These are phyloP conservation scores for Kwoniella dendrophila DNA, from an alignment of 768 basidiomycete species.

Conservation along the genomic window DNA sequence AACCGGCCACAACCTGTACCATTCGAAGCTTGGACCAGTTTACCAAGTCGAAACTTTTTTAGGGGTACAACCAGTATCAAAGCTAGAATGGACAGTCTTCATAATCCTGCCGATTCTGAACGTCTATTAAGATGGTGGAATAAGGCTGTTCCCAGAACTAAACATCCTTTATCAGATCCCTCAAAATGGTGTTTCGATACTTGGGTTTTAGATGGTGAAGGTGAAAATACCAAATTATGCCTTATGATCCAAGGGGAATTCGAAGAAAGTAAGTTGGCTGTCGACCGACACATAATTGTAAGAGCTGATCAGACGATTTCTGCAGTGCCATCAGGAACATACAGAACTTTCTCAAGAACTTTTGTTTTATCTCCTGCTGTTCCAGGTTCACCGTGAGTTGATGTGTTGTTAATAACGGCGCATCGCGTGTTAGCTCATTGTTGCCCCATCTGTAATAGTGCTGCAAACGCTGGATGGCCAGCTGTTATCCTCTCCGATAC, in stretches of 20 bases:
- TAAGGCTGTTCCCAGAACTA: conserved; percentile 69
- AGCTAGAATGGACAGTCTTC: conserved; percentile 61
- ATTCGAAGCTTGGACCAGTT: conserved; percentile 33
- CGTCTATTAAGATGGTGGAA: conserved; percentile 64
- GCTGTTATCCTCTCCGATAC: conserved; percentile 87
- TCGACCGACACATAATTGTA: neutral
- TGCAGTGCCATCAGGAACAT: conserved; percentile 70
- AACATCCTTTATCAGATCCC: conserved; percentile 76
- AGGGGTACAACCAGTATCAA: conserved; percentile 56
- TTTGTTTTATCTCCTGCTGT: conserved; percentile 82
- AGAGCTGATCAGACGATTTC: neutral
- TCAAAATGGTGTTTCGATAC: conserved; percentile 86
- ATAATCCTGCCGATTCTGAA: conserved; percentile 67
- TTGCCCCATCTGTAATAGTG: conserved; percentile 58
- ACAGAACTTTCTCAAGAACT: conserved; percentile 90
- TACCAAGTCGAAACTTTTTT: conserved; percentile 44
- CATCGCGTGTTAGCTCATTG: neutral
- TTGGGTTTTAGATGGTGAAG: conserved; percentile 63
- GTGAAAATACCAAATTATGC: conserved; percentile 61
- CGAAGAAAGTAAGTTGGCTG: conserved; percentile 69
- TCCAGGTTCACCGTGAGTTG: conserved; percentile 79
- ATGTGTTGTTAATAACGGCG: too few species aligned
- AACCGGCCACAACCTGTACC: conserved; percentile 41
- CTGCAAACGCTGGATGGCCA: conserved; percentile 82
- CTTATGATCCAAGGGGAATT: conserved; percentile 87